phyloP scores from a whole-genome alignment of 805 yeast genomes.

The Candida michaelii region DNA sequence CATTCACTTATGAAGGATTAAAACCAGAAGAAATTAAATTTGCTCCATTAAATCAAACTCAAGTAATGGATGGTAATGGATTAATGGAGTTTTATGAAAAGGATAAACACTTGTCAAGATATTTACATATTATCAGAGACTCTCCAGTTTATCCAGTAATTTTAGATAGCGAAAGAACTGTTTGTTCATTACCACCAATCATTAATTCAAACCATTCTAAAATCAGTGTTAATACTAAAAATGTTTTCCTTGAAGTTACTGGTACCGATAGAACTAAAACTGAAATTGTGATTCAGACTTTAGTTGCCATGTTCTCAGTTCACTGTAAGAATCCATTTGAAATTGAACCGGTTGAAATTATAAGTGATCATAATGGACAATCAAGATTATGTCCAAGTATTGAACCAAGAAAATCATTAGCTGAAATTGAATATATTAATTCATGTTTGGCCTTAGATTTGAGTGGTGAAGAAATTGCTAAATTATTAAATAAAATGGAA shows the following conservation, averaged over 20 bases:
- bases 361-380: slow-evolving; percentile 77
- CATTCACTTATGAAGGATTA: slow-evolving; percentile 85
- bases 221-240: slow-evolving; percentile 78
- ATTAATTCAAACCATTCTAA: slow-evolving; percentile 92
- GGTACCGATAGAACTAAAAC: slow-evolving; percentile 95
- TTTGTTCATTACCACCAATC: slow-evolving; percentile 94
- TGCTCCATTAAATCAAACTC: slow-evolving; percentile 70
- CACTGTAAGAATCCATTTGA: slow-evolving; percentile 81
- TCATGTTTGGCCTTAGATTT: slow-evolving; percentile 86
- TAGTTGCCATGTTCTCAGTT: slow-evolving; percentile 94
- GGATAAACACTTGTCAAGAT: slow-evolving; percentile 88
- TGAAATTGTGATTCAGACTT: slow-evolving; percentile 85
- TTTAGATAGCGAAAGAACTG: slow-evolving; percentile 69
- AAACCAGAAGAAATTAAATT: slow-evolving; percentile 75
- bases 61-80: slow-evolving; percentile 69
- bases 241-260: slow-evolving; percentile 89
- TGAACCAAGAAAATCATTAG: slow-evolving; percentile 62
- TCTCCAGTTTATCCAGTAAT: slow-evolving; percentile 91
- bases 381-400: slow-evolving; percentile 76
- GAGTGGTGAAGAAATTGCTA: slow-evolving; percentile 63
- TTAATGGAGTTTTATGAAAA: slow-evolving; percentile 87
- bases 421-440: slow-evolving; percentile 83
- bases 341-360: slow-evolving; percentile 85
- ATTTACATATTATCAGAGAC: slow-evolving; percentile 81
- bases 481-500: slow-evolving; percentile 78